phyloP scores from a whole-genome alignment of 148 eudicot genomes.

The Camellia japonica region DNA sequence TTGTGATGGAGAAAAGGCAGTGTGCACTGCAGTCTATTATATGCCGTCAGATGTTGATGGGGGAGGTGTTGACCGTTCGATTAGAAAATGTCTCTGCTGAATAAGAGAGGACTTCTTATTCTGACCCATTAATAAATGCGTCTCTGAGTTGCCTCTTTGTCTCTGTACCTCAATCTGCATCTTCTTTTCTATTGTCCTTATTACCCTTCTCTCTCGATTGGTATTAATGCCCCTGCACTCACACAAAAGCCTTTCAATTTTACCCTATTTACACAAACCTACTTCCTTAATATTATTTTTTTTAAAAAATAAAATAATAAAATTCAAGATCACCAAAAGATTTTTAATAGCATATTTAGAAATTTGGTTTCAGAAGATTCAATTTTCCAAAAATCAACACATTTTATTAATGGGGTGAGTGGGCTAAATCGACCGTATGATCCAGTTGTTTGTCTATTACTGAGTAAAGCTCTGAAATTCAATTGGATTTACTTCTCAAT shows the following conservation, averaged over 20 bases:
- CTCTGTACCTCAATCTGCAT: slow-evolving; percentile 25
- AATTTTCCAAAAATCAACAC: too few species aligned
- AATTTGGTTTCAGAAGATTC: too few species aligned
- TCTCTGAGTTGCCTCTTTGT: slow-evolving; percentile 41
- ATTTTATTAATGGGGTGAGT: too few species aligned
- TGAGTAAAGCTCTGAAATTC: too few species aligned
- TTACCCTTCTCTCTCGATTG: not conserved
- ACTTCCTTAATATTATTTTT: not conserved
- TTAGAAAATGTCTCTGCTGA: slow-evolving; percentile 3
- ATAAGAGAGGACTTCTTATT: slow-evolving; percentile 12
- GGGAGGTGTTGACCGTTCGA: slow-evolving; percentile 25
- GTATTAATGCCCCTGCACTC: not conserved
- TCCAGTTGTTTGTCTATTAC: too few species aligned
- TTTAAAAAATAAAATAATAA: too few species aligned
- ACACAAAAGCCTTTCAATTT: not conserved
- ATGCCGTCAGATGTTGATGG: slow-evolving; percentile 17
- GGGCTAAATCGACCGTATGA: too few species aligned
- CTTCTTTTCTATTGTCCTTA: not conserved
- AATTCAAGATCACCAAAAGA: too few species aligned
- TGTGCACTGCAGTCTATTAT: slow-evolving; percentile 14
- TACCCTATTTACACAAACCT: not conserved
- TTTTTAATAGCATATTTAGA: too few species aligned
- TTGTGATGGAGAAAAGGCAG: too few species aligned
- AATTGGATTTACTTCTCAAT: too few species aligned
- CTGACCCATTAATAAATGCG: slow-evolving; percentile 33